Percentiles rank a stretch among this genome's conserved stretches.
These are phyloP conservation scores for Coemansia brasiliensis DNA, from an alignment of 192 early-diverging fungal species.

Conservation along the genomic window DNA sequence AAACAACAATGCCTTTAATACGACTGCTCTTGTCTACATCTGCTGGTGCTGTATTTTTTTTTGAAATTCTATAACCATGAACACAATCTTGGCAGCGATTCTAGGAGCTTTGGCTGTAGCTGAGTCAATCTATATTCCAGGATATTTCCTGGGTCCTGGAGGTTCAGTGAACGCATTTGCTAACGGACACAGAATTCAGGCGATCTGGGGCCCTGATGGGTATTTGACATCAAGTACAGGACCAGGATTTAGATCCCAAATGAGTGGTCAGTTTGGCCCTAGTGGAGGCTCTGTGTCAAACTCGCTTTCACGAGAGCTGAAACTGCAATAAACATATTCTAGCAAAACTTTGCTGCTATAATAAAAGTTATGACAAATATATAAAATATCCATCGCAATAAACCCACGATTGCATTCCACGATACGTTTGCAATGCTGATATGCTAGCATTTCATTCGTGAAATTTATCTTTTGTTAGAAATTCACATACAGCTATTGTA, in stretches of 20 bases:
- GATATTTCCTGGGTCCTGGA: conserved; percentile 7
- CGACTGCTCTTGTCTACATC: too few relatives aligned
- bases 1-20: too few relatives aligned
- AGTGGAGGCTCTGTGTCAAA: conserved; percentile 40
- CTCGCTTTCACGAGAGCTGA: conserved; percentile 35
- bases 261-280: conserved; percentile 37
- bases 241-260: conserved; percentile 44
- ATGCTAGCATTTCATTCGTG: too few relatives aligned
- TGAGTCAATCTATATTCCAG: conserved; percentile 13
- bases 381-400: too few relatives aligned
- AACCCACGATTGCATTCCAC: too few relatives aligned
- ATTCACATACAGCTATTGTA: too few relatives aligned
- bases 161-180: conserved; percentile 28
- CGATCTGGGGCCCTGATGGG: conserved; percentile 41
- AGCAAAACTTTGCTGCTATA: too few relatives aligned
- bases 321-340: too few relatives aligned
- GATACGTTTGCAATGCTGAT: too few relatives aligned
- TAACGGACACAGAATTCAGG: conserved; percentile 35
- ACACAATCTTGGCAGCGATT: background rate
- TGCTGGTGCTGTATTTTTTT: background rate
- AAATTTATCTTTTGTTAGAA: too few relatives aligned
- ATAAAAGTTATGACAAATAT: too few relatives aligned
- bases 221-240: conserved; percentile 39
- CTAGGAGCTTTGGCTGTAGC: background rate
- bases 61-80: background rate